A percentile compares a stretch with the other conserved stretches of the same genome.
Evolutionary conservation across 176 grass and related monocot species (phyloP).

Genomic region (Eleusine indica): DNA sequence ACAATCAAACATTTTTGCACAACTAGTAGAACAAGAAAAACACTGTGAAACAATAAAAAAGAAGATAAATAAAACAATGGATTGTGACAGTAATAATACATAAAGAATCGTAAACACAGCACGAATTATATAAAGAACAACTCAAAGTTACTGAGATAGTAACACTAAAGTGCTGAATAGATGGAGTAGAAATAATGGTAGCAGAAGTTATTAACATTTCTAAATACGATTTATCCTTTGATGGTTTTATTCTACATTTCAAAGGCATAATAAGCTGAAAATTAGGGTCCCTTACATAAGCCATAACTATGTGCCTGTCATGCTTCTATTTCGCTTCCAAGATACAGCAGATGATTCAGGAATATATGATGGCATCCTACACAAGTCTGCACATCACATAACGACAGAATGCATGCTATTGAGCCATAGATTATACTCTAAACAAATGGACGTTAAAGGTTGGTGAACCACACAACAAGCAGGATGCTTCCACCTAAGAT

Average conservation of each 20-base stretch:
- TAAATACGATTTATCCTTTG: background rate
- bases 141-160: background rate
- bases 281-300: background rate
- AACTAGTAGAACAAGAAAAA: background rate
- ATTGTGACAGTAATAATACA: background rate
- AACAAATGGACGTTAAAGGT: background rate
- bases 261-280: background rate
- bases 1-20: conserved; percentile 50
- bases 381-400: background rate
- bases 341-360: background rate
- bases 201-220: background rate
- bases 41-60: background rate
- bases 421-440: background rate
- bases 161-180: background rate
- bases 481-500: background rate
- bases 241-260: conserved; percentile 13
- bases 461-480: background rate
- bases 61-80: background rate
- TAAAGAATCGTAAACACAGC: background rate
- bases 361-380: background rate
- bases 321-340: background rate
- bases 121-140: background rate
- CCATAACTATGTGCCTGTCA: background rate
- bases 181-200: conserved; percentile 1
- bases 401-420: background rate